These are phyloP conservation scores for Globisporangium nodosum DNA, from an alignment of 352 stramenopile species.

Conservation along the genomic window DNA sequence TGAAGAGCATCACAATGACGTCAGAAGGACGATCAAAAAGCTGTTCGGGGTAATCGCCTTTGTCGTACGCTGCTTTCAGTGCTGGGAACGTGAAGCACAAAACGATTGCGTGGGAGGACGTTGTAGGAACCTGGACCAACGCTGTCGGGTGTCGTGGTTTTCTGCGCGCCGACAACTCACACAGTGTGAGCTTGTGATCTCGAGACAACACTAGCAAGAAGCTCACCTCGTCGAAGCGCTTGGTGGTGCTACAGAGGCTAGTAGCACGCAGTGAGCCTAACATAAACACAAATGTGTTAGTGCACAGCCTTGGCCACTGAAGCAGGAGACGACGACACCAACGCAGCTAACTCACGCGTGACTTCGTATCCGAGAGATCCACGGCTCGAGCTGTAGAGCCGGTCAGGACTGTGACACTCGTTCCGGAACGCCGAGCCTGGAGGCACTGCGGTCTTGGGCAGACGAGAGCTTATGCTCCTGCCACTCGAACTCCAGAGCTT, in stretches of 20 bases:
- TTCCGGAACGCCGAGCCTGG: slow-evolving; percentile 64
- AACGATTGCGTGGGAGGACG: slow-evolving; percentile 13
- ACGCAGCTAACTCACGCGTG: slow-evolving; percentile 33
- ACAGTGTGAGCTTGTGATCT: neutral
- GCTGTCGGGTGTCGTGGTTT: slow-evolving; percentile 29
- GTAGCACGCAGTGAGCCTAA: slow-evolving; percentile 56
- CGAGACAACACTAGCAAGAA: neutral
- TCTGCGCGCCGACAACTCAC: slow-evolving; percentile 19
- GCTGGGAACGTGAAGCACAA: slow-evolving; percentile 3
- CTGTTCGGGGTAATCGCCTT: neutral
- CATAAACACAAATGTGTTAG: neutral
- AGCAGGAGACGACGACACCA: no score
- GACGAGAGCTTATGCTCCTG: slow-evolving; percentile 32
- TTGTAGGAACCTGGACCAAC: slow-evolving; percentile 65
- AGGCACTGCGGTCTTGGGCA: slow-evolving; percentile 48
- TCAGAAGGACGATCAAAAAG: neutral
- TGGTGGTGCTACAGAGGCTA: slow-evolving; percentile 61
- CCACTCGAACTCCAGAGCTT: slow-evolving; percentile 47
- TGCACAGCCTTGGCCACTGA: no score
- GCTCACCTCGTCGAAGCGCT: slow-evolving; percentile 38
- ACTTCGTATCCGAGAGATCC: slow-evolving; percentile 62
- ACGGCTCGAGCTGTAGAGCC: slow-evolving; percentile 59
- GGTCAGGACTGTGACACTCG: slow-evolving; percentile 49
- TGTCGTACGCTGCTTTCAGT: slow-evolving; percentile 3
- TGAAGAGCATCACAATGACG: slow-evolving; percentile 2